Evolutionary conservation across 805 yeast genomes (phyloP).

Genomic region (Lipomyces starkeyi): DNA sequence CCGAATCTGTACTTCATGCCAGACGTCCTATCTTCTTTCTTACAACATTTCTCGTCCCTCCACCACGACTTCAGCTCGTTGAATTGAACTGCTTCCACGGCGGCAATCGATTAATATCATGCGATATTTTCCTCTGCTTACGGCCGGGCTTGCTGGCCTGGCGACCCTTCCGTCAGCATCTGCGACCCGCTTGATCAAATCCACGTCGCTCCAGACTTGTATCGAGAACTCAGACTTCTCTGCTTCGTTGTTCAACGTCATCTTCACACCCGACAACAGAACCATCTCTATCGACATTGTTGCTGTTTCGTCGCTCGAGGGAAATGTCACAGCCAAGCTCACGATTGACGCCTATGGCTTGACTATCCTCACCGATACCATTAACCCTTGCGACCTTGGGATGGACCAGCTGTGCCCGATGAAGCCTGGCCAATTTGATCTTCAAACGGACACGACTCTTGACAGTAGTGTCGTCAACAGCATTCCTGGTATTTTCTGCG

Average conservation of each 20-base stretch:
- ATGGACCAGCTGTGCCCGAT: constrained; percentile 78
- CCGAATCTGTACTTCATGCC: neutral
- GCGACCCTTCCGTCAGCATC: constrained; percentile 9
- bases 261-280: constrained; percentile 67
- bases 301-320: constrained; percentile 79
- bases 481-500: constrained; percentile 60
- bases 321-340: constrained; percentile 69
- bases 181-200: constrained; percentile 30
- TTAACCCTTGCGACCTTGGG: constrained; percentile 69
- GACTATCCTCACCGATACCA: constrained; percentile 57
- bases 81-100: neutral
- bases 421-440: constrained; percentile 82
- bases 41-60: neutral
- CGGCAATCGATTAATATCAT: neutral
- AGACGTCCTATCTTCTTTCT: too few relatives aligned
- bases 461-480: constrained; percentile 51
- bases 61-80: neutral
- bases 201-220: constrained; percentile 78
- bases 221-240: constrained; percentile 88
- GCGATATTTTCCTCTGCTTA: neutral
- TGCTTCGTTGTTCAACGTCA: constrained; percentile 80
- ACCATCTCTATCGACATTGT: constrained; percentile 70
- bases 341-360: constrained; percentile 82
- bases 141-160: neutral
- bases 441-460: constrained; percentile 58